Evolutionary conservation across 768 basidiomycete species (phyloP), one percentile per base, ranked within the genome.

Genomic region (Rhizopogon sp.): DNA sequence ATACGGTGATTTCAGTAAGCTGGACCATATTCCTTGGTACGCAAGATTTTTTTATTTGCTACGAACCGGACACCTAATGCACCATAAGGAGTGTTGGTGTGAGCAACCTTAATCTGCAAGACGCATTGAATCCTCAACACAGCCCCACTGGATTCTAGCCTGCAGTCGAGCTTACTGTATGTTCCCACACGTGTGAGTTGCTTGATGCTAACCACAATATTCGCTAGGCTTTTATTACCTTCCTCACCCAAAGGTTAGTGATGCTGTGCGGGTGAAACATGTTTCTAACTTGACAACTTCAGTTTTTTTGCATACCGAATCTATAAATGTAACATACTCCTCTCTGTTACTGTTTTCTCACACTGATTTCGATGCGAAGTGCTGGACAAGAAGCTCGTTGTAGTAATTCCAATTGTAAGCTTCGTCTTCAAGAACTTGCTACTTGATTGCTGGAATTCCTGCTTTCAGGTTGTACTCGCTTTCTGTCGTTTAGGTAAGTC

Each of bases 271-370:
- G 20, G 16, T 9, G 6, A 5, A 25, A 0, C 4, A 5, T 28
- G 16, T 0, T 39, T 13, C 31, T 46, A 35, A 31, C 37, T 35
- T 7, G 10, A 31, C 6, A 39, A 14, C 20, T 22, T 39, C 25
- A 66, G 65, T 31, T 63, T 65, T 49, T 65, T 67, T 41, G 57
- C 56, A 8, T 53, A 65, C 43, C 61, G 66, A 33, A 67, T 67
- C 56, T 65, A 67, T 31, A 58, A 47, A 58, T 39, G 65, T 66
- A 13, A 13, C 6, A n/a, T 52, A 16, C 22, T 2, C 39, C 17
- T 16, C 40, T 9, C 9, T 41, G 16, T 35, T 20, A 7, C 7
- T 53, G 4, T n/a, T 11, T 20, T 14, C 14, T 22, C 11, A 33
- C 16, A 43, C 42, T 51, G 10, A 44, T 31, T 3, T 2, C 4